Evolutionary conservation across 208 protist species (phyloP), one percentile per base, ranked within the genome.

Genomic region (Hexamita inflata): DNA sequence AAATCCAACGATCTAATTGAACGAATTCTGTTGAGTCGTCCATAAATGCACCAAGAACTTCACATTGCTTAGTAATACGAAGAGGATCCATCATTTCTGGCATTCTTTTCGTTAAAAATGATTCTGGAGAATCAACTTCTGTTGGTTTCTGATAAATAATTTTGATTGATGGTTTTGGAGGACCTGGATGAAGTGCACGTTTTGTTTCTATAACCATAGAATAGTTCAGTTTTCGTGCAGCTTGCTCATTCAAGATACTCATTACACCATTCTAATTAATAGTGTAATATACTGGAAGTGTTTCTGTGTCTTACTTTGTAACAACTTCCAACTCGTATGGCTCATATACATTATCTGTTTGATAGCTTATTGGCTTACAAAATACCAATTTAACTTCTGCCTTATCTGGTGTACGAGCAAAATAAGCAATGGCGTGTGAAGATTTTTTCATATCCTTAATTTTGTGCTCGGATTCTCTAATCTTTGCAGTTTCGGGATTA

Each of bases 231-330:
- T n/a, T n/a, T n/a, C n/a, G n/a, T n/a, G n/a, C n/a, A n/a, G n/a
- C 64, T n/a, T 70, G 11, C 11, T 45, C 28, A n/a, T 70, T 70
- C 4, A 70, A 7, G 11, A 70, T 45, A n/a, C 64, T n/a, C 64
- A 70, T 70, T n/a, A 70, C 64, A 45, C 64, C 64, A 38, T 70
- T 70, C n/a, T 70, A 38, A 38, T 9, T 32, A 32, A 70, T 70
- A 42, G 64, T 70, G 64, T 70, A 70, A 34, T 70, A 70, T 15
- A 70, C 64, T 30, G 64, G 64, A 4, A 70, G 35, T 4, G 15
- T 70, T 34, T 70, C 38, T 24, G 64, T 38, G 35, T 42, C 40
- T n/a, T 70, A n/a, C 28, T 38, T 38, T 7, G 9, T 19, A 49
- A 70, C 38, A n/a, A 70, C 64, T 15, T 38, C 30, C 15, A 70